phyloP scores from a whole-genome alignment of 1,139 yeast species.

The Suhomyces chickasaworum region DNA sequence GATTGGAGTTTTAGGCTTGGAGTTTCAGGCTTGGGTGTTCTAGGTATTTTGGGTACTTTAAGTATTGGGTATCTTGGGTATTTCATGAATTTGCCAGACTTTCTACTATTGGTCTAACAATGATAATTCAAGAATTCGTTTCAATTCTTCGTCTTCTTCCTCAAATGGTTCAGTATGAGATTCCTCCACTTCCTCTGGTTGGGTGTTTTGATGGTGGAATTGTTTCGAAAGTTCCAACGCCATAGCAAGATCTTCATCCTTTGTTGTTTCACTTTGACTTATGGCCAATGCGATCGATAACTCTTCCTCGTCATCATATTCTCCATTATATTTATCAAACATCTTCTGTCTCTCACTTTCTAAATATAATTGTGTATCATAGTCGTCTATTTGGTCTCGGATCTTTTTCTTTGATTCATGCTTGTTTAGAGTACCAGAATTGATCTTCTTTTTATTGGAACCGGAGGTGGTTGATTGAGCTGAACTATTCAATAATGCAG shows the following conservation, averaged over 20 bases:
- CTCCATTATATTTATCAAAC: constrained; percentile 49
- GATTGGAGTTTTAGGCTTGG: too few species aligned
- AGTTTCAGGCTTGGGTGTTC: too few species aligned
- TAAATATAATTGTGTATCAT: constrained; percentile 24
- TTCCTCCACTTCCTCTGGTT: background rate
- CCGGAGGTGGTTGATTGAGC: constrained; percentile 11
- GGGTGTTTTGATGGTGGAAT: constrained; percentile 21
- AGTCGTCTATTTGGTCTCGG: constrained; percentile 41
- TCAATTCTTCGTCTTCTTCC: constrained; percentile 24
- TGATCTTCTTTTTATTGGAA: constrained; percentile 22
- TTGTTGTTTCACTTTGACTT: constrained; percentile 38
- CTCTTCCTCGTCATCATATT: constrained; percentile 44
- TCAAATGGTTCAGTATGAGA: constrained; percentile 20
- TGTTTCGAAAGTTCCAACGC: constrained; percentile 24
- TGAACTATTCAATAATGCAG: constrained; percentile 11
- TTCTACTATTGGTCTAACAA: constrained; percentile 19
- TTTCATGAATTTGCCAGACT: too few species aligned
- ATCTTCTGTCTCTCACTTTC: constrained; percentile 25
- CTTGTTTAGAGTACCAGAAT: constrained; percentile 21
- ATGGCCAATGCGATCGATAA: constrained; percentile 55
- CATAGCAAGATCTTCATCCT: constrained; percentile 29
- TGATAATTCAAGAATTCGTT: constrained; percentile 20
- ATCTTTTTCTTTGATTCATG: constrained; percentile 29
- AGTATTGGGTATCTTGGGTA: too few species aligned
- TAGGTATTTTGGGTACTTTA: too few species aligned